Conservation (phyloP, 441 rosid species). For the Jatropha podagrica region DNA sequence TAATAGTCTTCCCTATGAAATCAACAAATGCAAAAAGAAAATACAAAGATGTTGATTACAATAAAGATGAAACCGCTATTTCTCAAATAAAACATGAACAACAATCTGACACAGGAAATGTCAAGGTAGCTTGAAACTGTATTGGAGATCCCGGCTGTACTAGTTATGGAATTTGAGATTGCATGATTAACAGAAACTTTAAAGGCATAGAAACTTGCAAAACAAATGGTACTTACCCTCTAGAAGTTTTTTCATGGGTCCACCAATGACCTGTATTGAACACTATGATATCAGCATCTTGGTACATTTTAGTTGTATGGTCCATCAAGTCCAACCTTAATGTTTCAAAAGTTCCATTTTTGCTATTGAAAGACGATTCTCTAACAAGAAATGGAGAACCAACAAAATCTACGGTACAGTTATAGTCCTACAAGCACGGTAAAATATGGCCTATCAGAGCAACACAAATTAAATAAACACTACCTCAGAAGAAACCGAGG, state of each 20-base stretch:
- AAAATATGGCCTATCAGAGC: neutral
- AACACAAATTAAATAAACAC: neutral
- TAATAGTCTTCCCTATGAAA: conserved; percentile 55
- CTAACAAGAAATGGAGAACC: conserved; percentile 67
- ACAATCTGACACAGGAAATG: neutral
- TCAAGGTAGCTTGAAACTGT: neutral
- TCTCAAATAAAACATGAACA: neutral
- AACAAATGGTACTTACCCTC: conserved; percentile 45
- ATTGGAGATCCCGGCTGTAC: neutral
- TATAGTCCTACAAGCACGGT: conserved; percentile 49
- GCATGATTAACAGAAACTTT: neutral
- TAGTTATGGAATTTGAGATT: neutral
- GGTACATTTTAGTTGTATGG: conserved; percentile 51
- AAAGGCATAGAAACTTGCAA: neutral
- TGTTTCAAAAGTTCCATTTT: conserved; percentile 56
- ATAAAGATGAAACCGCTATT: neutral
- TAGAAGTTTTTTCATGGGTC: conserved; percentile 86
- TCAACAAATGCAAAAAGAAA: conserved; percentile 13
- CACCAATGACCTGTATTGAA: conserved; percentile 92
- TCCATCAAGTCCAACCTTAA: conserved; percentile 69
- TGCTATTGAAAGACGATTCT: conserved; percentile 44
- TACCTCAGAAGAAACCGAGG: neutral
- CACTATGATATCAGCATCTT: conserved; percentile 60
- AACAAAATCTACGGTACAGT: conserved; percentile 71
- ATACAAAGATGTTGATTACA: neutral